Percentiles rank a stretch among this genome's conserved stretches.
These are phyloP conservation scores for Chlamydomonas sp. DNA, from an alignment of 139 green algal genomes.

Conservation along the genomic window DNA sequence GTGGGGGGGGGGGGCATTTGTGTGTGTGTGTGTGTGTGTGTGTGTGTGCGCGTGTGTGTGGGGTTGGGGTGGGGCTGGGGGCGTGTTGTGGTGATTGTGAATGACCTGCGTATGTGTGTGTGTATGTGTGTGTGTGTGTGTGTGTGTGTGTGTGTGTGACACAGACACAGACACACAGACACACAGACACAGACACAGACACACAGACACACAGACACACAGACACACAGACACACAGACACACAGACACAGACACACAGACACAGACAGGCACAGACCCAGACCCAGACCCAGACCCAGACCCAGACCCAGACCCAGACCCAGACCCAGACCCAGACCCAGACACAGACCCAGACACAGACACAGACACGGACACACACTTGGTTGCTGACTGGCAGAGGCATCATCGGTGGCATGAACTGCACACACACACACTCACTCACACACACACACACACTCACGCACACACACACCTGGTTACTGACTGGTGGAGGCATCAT, in stretches of 20 bases:
- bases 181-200: constrained; percentile 8
- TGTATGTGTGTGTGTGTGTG: too few relatives aligned
- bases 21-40: too few relatives aligned
- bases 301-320: constrained; percentile 11
- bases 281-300: constrained; percentile 10
- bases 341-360: constrained; percentile 8
- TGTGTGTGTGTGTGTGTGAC: too few relatives aligned
- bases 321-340: constrained; percentile 14
- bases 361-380: not conserved
- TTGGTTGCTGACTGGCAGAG: not conserved
- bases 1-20: too few relatives aligned
- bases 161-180: constrained; percentile 10
- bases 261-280: constrained; percentile 8
- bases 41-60: too few relatives aligned
- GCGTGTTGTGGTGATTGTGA: too few relatives aligned
- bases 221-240: constrained; percentile 1
- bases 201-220: not conserved
- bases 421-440: not conserved
- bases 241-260: constrained; percentile 7
- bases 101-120: too few relatives aligned
- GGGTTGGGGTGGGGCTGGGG: too few relatives aligned
- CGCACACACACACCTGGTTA: not conserved
- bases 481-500: not conserved
- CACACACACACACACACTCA: not conserved
- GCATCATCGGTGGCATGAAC: not conserved